A percentile compares a stretch with the other conserved stretches of the same genome.
Conservation (phyloP, 345 rosid genomes). For the Psidium guajava region DNA sequence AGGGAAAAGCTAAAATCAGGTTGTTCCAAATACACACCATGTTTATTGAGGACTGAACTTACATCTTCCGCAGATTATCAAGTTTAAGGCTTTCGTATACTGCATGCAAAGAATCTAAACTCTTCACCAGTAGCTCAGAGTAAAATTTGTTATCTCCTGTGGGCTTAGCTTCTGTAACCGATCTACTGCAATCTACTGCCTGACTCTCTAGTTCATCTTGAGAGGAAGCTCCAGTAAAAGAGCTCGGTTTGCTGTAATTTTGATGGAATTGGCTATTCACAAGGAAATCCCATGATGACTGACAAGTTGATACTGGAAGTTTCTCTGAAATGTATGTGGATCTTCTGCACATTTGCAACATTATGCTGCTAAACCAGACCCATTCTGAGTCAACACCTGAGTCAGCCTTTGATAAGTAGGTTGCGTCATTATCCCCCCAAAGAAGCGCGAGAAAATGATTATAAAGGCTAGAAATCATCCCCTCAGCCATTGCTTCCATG, state of each 20-base stretch:
- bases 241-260: conserved; percentile 39
- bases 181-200: conserved; percentile 16
- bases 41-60: conserved; percentile 6
- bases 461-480: conserved; percentile 52
- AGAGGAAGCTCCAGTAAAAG: conserved; percentile 23
- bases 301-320: conserved; percentile 12
- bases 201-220: conserved; percentile 11
- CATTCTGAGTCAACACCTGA: conserved; percentile 57
- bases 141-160: conserved; percentile 25
- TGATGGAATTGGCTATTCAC: conserved; percentile 71
- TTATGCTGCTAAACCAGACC: conserved; percentile 49
- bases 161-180: conserved; percentile 19
- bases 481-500: conserved; percentile 82
- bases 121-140: conserved; percentile 43
- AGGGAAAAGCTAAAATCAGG: not conserved
- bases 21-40: not conserved
- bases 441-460: conserved; percentile 68
- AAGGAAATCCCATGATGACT: conserved; percentile 87
- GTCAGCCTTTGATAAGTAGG: conserved; percentile 32
- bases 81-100: conserved; percentile 88
- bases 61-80: conserved; percentile 84
- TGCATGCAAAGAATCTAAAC: conserved; percentile 77
- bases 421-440: conserved; percentile 58
- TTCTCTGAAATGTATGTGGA: conserved; percentile 24
- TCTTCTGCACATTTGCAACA: conserved; percentile 52